Conservation (phyloP, 192 early-diverging fungal species). For the Coemansia erecta region DNA sequence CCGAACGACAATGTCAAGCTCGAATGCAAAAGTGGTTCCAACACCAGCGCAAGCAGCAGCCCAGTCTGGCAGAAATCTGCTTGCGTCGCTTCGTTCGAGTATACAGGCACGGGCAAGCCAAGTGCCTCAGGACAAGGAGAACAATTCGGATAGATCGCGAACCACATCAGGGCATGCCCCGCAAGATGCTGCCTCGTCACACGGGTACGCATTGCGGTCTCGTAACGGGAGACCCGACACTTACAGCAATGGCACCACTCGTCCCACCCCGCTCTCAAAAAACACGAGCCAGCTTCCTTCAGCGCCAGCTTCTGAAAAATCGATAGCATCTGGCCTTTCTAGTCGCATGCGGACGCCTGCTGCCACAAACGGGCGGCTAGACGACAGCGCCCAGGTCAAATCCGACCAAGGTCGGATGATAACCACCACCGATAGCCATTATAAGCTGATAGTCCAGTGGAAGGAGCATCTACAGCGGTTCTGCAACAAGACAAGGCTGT, state of each 20-base stretch:
- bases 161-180: too few species aligned
- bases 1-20: background rate
- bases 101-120: too few species aligned
- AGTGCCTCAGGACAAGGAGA: too few species aligned
- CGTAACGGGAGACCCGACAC: too few species aligned
- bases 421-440: slow-evolving; percentile 43
- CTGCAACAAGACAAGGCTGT: slow-evolving; percentile 20
- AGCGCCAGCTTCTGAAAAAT: background rate
- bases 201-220: too few species aligned
- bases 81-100: too few species aligned
- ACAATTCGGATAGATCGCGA: too few species aligned
- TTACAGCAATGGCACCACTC: too few species aligned
- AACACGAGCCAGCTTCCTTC: too few species aligned
- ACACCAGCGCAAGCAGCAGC: background rate
- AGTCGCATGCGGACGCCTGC: background rate
- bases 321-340: background rate
- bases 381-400: slow-evolving; percentile 14
- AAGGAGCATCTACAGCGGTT: slow-evolving; percentile 33
- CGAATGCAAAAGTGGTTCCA: background rate
- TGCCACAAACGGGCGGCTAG: background rate
- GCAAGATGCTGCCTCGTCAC: too few species aligned
- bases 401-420: slow-evolving; percentile 43
- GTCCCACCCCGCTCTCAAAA: too few species aligned
- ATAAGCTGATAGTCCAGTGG: slow-evolving; percentile 42
- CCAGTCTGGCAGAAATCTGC: too few species aligned